Evolutionary conservation across 2,329 filamentous ascomycete species (phyloP).

Genomic region (Ceratocystis colombiana): DNA sequence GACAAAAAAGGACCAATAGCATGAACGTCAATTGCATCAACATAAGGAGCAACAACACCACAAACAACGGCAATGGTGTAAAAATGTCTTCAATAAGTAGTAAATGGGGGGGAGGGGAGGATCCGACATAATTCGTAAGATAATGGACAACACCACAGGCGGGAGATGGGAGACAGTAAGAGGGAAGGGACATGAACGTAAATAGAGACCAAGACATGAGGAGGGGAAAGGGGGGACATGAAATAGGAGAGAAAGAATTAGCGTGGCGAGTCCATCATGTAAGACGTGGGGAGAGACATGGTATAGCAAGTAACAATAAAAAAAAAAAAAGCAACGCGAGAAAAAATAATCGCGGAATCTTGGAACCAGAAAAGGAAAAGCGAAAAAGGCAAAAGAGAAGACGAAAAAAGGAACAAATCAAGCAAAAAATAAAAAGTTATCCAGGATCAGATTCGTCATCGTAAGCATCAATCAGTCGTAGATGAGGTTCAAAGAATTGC

Average conservation of each 20-base stretch:
- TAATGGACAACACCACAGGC: slow-evolving; percentile 17
- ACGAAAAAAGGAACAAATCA: slow-evolving; percentile 1
- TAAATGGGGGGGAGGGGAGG: background rate
- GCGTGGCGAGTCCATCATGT: slow-evolving; percentile 22
- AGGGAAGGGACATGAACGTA: background rate
- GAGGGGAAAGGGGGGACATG: background rate
- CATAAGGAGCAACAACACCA: background rate
- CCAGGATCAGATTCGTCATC: slow-evolving; percentile 23
- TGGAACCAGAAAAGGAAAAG: background rate
- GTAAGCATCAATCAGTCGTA: slow-evolving; percentile 24
- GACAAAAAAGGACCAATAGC: background rate
- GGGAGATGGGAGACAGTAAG: background rate
- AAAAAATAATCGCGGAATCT: slow-evolving; percentile 11
- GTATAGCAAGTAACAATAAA: slow-evolving; percentile 16
- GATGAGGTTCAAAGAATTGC: slow-evolving; percentile 23
- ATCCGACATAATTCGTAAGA: slow-evolving; percentile 26
- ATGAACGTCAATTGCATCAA: slow-evolving; percentile 1
- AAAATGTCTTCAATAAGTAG: slow-evolving; percentile 1
- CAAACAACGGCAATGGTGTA: background rate
- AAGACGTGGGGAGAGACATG: slow-evolving; percentile 2
- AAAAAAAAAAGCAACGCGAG: slow-evolving; percentile 11
- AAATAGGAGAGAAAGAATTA: slow-evolving; percentile 20
- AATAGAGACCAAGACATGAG: background rate
- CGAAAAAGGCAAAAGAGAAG: background rate
- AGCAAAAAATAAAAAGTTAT: background rate